Evolutionary conservation across 139 green algal species (phyloP).

Genomic region (Monoraphidium neglectum): DNA sequence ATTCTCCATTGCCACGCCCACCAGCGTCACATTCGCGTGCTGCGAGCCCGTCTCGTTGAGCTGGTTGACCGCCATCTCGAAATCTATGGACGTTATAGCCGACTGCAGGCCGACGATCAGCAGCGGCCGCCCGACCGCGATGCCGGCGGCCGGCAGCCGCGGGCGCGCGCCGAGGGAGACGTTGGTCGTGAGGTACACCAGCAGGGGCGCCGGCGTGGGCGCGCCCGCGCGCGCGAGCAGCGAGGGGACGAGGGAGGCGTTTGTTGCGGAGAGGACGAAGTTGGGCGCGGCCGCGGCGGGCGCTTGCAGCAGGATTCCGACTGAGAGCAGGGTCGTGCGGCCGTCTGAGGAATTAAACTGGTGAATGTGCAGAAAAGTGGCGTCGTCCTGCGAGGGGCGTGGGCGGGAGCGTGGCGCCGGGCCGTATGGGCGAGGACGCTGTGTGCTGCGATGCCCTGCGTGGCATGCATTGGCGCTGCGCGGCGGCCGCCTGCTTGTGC

Average conservation of each 20-base stretch:
- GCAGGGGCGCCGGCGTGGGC: constrained; percentile 6
- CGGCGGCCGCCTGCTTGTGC: no score
- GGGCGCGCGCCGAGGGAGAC: constrained; percentile 5
- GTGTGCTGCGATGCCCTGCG: no score
- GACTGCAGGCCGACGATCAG: constrained; percentile 20
- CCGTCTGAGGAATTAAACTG: no score
- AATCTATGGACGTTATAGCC: constrained; percentile 21
- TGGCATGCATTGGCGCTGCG: no score
- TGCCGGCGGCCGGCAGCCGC: not conserved
- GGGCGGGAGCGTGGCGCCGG: no score
- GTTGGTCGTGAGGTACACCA: constrained; percentile 29
- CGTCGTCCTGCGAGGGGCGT: no score
- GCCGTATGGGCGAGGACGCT: no score
- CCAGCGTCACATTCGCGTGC: constrained; percentile 12
- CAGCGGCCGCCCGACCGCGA: constrained; percentile 12
- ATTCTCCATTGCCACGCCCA: constrained; percentile 23
- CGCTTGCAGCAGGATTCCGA: no score
- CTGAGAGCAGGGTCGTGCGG: no score
- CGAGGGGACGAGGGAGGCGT: constrained; percentile 15
- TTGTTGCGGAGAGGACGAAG: constrained; percentile 8
- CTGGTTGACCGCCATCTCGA: constrained; percentile 32
- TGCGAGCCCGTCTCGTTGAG: constrained; percentile 6
- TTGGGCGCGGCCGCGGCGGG: not conserved
- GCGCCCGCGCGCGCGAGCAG: not conserved
- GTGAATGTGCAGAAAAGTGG: no score